Conservation (phyloP, 2,329 filamentous ascomycete species). For the Nigrospora oryzae region DNA sequence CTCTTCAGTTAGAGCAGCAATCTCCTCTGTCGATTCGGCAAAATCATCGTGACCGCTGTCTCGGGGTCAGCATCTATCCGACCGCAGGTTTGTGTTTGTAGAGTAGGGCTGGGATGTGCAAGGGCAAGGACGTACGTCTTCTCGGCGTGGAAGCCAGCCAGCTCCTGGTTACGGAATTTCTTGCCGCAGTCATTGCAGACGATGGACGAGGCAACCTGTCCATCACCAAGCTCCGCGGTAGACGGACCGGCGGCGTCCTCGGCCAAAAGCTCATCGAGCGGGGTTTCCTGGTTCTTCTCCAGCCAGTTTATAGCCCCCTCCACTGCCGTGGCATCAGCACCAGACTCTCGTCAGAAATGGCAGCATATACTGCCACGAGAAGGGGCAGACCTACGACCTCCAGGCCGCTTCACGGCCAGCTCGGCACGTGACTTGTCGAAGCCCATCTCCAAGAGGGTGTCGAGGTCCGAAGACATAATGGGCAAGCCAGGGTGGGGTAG, state of each 20-base stretch:
- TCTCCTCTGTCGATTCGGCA: slow-evolving; percentile 84
- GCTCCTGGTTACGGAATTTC: slow-evolving; percentile 71
- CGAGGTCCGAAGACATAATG: slow-evolving; percentile 51
- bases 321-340: slow-evolving; percentile 39
- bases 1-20: slow-evolving; percentile 83
- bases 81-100: too few relatives aligned
- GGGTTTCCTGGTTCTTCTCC: slow-evolving; percentile 81
- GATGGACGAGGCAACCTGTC: slow-evolving; percentile 68
- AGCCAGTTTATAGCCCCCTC: slow-evolving; percentile 92
- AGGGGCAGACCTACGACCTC: slow-evolving; percentile 52
- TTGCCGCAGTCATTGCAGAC: slow-evolving; percentile 94
- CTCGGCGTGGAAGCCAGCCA: slow-evolving; percentile 83
- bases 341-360: neutral
- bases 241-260: slow-evolving; percentile 42
- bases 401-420: slow-evolving; percentile 75
- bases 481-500: slow-evolving; percentile 1
- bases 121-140: slow-evolving; percentile 54
- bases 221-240: slow-evolving; percentile 57
- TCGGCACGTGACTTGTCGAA: slow-evolving; percentile 79
- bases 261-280: slow-evolving; percentile 70
- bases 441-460: slow-evolving; percentile 59
- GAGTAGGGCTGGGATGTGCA: neutral
- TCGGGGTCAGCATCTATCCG: slow-evolving; percentile 4
- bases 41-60: slow-evolving; percentile 78
- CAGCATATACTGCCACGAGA: slow-evolving; percentile 7